Base-by-base conservation (phyloP, 176 grass and related monocot genomes). In the Poa pratensis region DNA sequence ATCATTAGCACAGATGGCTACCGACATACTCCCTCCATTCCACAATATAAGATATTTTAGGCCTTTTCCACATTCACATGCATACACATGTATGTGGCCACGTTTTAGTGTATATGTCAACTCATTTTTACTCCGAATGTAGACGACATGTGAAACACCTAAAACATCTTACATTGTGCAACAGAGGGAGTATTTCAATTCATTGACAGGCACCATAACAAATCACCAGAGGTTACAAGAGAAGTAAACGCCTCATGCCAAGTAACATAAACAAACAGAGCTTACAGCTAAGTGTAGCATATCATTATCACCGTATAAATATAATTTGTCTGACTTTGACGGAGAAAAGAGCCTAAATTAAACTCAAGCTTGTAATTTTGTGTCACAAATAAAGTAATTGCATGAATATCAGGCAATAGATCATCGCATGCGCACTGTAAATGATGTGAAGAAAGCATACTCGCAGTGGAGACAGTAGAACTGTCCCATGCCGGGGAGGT, bases 381-480 rank as follows among this genome's bases (percentile, higher is more conserved):
- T 68, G 20, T 7, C 35, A 34, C 16, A 22, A 15, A 35, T 3
- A 22, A 63, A 86, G 6, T 52, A 40, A 7, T 28, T 2, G n/a
- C 23, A 10, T 74, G n/a, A 7, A 46, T 22, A 24, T 14, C 59
- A n/a, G 4, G 1, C 22, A 27, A 62, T 27, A 74, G 14, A n/a
- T 30, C 48, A 32, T 76, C 50, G 5, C 49, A 59, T 15, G 3
- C 11, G 3, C 10, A 61, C 58, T 59, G 9, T 26, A 26, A 26
- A 61, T 63, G 6, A 17, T 65, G 15, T 34, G 27, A 32, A 12
- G 26, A 16, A 40, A n/a, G 15, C 83, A 58, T 94, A 98, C 96
- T 98, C 93, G 96, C 96, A 99, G 76, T 96, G 96, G 81, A 92
- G 69, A 76, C 96, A 99, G 87, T 99, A 96, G 83, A 96, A 99